Evolutionary conservation across 2,329 filamentous ascomycete genomes (phyloP).

Genomic region (Davidsoniella virescens): DNA sequence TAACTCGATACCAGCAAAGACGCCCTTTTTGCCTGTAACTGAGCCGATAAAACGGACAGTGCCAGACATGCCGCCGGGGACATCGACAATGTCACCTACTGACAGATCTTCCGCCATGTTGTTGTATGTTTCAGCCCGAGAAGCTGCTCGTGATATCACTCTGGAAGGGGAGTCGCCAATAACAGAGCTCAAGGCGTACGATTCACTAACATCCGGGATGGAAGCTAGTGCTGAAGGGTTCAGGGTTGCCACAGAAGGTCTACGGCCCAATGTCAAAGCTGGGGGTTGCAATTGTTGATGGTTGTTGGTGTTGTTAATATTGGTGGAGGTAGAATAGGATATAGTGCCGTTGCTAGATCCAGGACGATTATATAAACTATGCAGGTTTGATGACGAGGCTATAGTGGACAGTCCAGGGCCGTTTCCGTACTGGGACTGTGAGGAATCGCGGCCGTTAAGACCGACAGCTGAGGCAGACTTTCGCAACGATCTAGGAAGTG

Average conservation of each 20-base stretch:
- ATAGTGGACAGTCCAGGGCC: neutral
- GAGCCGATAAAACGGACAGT: conserved; percentile 75
- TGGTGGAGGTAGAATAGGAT: neutral
- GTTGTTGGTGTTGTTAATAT: neutral
- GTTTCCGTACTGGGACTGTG: neutral
- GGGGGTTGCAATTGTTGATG: conserved; percentile 6
- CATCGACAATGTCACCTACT: conserved; percentile 74
- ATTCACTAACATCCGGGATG: conserved; percentile 50
- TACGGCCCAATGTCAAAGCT: conserved; percentile 28
- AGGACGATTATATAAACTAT: conserved; percentile 5
- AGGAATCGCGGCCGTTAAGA: conserved; percentile 3
- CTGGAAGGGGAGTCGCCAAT: conserved; percentile 16
- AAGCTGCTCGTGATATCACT: neutral
- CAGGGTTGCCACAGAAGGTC: conserved; percentile 54
- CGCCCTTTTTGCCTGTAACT: conserved; percentile 77
- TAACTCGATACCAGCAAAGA: conserved; percentile 85
- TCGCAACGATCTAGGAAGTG: conserved; percentile 10
- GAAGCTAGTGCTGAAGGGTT: conserved; percentile 45
- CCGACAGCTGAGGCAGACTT: conserved; percentile 11
- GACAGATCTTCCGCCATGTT: conserved; percentile 33
- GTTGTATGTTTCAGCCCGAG: conserved; percentile 19
- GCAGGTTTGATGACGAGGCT: conserved; percentile 11
- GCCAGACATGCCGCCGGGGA: conserved; percentile 84
- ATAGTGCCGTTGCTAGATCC: conserved; percentile 2
- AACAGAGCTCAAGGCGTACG: conserved; percentile 41